phyloP scores from a whole-genome alignment of 2,329 filamentous ascomycete genomes.

The Colletotrichum costaricense region DNA sequence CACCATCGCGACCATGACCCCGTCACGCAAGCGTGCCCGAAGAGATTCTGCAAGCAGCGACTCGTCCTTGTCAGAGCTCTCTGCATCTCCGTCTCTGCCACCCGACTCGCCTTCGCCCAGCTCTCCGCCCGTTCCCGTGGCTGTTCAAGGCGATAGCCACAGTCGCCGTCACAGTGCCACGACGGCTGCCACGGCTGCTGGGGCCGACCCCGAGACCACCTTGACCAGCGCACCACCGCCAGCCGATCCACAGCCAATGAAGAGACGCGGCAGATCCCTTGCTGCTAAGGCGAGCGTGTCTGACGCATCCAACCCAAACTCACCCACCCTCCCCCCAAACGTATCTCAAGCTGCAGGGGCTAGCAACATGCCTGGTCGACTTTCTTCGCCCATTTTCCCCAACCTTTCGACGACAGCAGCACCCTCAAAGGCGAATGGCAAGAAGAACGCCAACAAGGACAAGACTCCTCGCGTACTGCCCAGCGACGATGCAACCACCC shows the following conservation, averaged over 20 bases:
- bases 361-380: slow-evolving; percentile 53
- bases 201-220: slow-evolving; percentile 35
- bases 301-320: slow-evolving; percentile 51
- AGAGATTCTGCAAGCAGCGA: slow-evolving; percentile 53
- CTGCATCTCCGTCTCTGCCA: slow-evolving; percentile 43
- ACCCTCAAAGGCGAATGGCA: slow-evolving; percentile 31
- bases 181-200: slow-evolving; percentile 34
- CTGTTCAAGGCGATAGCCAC: slow-evolving; percentile 33
- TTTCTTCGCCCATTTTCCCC: slow-evolving; percentile 47
- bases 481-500: slow-evolving; percentile 45
- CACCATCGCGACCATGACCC: slow-evolving; percentile 40
- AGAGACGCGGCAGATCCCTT: slow-evolving; percentile 51
- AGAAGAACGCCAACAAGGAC: slow-evolving; percentile 41
- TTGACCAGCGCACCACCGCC: slow-evolving; percentile 34
- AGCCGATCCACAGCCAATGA: slow-evolving; percentile 50
- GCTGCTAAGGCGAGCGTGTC: slow-evolving; percentile 51
- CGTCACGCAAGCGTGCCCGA: slow-evolving; percentile 48
- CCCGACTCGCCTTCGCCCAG: slow-evolving; percentile 49
- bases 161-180: slow-evolving; percentile 36
- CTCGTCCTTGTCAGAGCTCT: slow-evolving; percentile 55
- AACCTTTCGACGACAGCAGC: slow-evolving; percentile 40
- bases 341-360: slow-evolving; percentile 42
- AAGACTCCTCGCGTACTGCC: slow-evolving; percentile 36
- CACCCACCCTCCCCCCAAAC: slow-evolving; percentile 41
- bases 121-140: slow-evolving; percentile 36